Conservation (phyloP, 306 rosid species). For the Albizia julibrissin region DNA sequence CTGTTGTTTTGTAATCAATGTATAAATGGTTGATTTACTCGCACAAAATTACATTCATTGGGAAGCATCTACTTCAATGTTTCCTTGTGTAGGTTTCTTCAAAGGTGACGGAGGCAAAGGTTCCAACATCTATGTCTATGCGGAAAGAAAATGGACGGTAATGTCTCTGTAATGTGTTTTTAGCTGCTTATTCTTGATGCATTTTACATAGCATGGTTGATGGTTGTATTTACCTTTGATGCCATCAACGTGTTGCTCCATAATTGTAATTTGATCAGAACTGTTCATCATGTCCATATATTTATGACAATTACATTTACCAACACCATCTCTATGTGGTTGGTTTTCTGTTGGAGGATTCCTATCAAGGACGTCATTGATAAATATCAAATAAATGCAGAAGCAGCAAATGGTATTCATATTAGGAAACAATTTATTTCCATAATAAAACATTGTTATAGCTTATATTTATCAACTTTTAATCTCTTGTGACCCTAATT, state of each 20-base stretch:
- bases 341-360: constrained; percentile 1
- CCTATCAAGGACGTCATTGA: constrained; percentile 13
- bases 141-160: constrained; percentile 77
- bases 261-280: constrained; percentile 1
- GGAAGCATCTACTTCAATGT: constrained; percentile 20
- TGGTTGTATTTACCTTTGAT: constrained; percentile 16
- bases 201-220: neutral
- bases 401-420: neutral
- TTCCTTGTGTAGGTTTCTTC: constrained; percentile 51
- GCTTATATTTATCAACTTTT: too few species aligned
- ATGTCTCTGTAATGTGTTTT: constrained; percentile 27
- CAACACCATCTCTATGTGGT: neutral
- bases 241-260: constrained; percentile 7
- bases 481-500: too few species aligned
- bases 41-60: constrained; percentile 15
- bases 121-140: constrained; percentile 49
- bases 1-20: constrained; percentile 11
- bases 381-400: constrained; percentile 24
- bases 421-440: neutral
- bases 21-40: neutral
- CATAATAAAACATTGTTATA: too few species aligned
- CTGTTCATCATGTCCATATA: neutral
- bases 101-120: constrained; percentile 55
- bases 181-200: constrained; percentile 1
- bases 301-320: constrained; percentile 15